These are phyloP conservation scores for Leishmania arabica DNA, from an alignment of 208 protist species.

Conservation along the genomic window DNA sequence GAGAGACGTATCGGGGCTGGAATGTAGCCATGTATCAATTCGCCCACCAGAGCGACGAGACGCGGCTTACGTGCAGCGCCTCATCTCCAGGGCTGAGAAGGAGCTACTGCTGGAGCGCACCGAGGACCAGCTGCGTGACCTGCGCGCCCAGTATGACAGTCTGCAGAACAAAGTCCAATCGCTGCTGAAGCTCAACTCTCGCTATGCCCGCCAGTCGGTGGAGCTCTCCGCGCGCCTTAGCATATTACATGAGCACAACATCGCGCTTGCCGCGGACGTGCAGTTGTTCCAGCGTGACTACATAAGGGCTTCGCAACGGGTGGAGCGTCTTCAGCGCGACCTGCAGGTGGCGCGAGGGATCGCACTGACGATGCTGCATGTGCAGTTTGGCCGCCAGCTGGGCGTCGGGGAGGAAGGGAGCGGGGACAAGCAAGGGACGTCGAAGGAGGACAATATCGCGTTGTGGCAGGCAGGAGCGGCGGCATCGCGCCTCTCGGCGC, in stretches of 20 bases:
- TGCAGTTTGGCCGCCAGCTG: conserved; percentile 5
- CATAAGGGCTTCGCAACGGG: conserved; percentile 39
- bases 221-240: conserved; percentile 75
- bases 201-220: conserved; percentile 73
- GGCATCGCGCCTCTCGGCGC: background rate
- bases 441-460: background rate
- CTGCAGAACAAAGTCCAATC: conserved; percentile 42
- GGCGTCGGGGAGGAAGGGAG: background rate
- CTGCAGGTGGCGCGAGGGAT: conserved; percentile 50
- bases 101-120: conserved; percentile 66
- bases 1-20: conserved; percentile 4
- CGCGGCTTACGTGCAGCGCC: conserved; percentile 53
- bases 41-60: conserved; percentile 32
- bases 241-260: conserved; percentile 76
- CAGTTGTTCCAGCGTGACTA: conserved; percentile 62
- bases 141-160: conserved; percentile 32
- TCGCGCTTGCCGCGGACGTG: conserved; percentile 51
- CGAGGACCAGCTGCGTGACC: conserved; percentile 43
- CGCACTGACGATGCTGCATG: conserved; percentile 55
- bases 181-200: conserved; percentile 63
- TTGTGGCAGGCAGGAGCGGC: background rate
- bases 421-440: background rate
- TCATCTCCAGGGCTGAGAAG: conserved; percentile 65
- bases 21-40: background rate
- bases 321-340: conserved; percentile 44